phyloP scores from a whole-genome alignment of 1,139 yeast genomes.

The Chernovozyma sophiae-reginae region DNA sequence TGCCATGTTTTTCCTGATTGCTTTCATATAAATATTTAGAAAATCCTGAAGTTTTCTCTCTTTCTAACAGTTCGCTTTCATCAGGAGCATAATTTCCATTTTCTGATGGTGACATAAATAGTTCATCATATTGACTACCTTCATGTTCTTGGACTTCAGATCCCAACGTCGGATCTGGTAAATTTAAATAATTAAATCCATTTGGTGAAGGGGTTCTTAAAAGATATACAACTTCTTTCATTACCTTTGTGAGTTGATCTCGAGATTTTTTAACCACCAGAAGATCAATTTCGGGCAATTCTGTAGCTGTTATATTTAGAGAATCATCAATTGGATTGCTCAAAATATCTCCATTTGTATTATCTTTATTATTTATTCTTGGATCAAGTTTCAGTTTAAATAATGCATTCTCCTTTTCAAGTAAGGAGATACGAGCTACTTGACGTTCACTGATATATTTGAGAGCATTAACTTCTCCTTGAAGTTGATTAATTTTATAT shows the following conservation, averaged over 20 bases:
- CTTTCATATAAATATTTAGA: slow-evolving; percentile 1
- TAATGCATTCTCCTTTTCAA: slow-evolving; percentile 22
- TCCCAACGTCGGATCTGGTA: slow-evolving; percentile 15
- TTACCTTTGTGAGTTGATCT: slow-evolving; percentile 35
- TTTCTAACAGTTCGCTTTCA: neutral
- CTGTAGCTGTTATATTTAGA: neutral
- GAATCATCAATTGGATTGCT: neutral
- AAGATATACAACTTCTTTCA: slow-evolving; percentile 40
- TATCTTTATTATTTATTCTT: neutral
- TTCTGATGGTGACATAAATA: slow-evolving; percentile 5
- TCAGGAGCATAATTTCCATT: neutral
- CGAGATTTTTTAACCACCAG: slow-evolving; percentile 36
- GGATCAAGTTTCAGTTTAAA: slow-evolving; percentile 3
- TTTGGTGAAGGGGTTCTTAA: slow-evolving; percentile 33
- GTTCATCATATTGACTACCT: slow-evolving; percentile 5
- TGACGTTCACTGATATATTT: slow-evolving; percentile 36
- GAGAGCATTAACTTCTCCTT: slow-evolving; percentile 50
- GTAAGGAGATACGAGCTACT: slow-evolving; percentile 22
- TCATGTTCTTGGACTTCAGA: slow-evolving; percentile 1
- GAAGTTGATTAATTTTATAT: slow-evolving; percentile 49
- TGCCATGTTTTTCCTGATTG: neutral
- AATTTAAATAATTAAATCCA: slow-evolving; percentile 16
- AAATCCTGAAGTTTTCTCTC: neutral
- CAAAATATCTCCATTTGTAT: neutral
- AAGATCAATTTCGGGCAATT: slow-evolving; percentile 40